Conservation (phyloP, 805 yeast species). For the Pichia pseudocactophila region DNA sequence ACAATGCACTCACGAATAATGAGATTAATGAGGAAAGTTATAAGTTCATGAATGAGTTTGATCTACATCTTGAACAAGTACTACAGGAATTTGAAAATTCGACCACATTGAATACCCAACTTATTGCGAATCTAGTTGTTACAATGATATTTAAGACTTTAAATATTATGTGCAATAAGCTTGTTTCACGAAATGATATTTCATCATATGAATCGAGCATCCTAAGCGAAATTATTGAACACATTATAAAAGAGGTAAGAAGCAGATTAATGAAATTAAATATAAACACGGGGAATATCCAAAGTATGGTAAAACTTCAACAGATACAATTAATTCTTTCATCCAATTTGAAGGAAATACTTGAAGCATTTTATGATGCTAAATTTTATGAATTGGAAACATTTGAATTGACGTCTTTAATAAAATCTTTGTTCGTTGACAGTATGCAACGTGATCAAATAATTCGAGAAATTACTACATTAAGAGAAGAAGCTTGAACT, state of each 20-base stretch:
- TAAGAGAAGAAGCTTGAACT: slow-evolving; percentile 22
- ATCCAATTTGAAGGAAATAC: slow-evolving; percentile 35
- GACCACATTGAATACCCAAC: slow-evolving; percentile 16
- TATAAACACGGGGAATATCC: slow-evolving; percentile 13
- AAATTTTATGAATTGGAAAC: slow-evolving; percentile 41
- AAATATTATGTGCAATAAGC: slow-evolving; percentile 13
- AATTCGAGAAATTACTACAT: slow-evolving; percentile 38
- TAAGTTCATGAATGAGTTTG: slow-evolving; percentile 12
- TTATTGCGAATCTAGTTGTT: slow-evolving; percentile 14
- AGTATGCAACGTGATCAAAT: slow-evolving; percentile 37
- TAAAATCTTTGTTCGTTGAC: slow-evolving; percentile 37
- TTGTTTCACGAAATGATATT: slow-evolving; percentile 20
- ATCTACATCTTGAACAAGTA: slow-evolving; percentile 1
- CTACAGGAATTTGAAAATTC: not conserved
- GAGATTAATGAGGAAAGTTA: slow-evolving; percentile 7
- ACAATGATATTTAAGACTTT: slow-evolving; percentile 14
- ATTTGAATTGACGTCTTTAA: slow-evolving; percentile 33
- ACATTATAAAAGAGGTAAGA: slow-evolving; percentile 1
- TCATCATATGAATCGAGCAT: slow-evolving; percentile 27
- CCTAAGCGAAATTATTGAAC: slow-evolving; percentile 12
- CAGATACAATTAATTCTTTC: slow-evolving; percentile 22
- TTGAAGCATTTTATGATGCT: slow-evolving; percentile 44
- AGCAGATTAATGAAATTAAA: not conserved
- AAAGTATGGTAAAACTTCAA: slow-evolving; percentile 22
- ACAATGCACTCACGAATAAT: slow-evolving; percentile 10